phyloP scores from a whole-genome alignment of 2,329 filamentous ascomycete genomes.

The Aspergillus puulaauensis region DNA sequence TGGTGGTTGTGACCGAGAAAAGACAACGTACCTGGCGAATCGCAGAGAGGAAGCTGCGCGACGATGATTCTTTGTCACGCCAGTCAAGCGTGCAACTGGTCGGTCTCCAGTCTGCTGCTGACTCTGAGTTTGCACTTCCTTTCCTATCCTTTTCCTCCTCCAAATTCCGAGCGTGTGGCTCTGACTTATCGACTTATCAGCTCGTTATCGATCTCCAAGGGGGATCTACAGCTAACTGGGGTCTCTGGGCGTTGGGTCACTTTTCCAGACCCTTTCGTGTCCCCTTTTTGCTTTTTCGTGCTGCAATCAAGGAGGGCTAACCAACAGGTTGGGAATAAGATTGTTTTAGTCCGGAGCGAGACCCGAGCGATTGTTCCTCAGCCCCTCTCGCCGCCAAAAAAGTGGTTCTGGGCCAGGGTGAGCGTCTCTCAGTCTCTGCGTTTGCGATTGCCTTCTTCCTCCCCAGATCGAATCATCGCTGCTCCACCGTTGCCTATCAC shows the following conservation, averaged over 20 bases:
- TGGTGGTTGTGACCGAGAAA: constrained; percentile 8
- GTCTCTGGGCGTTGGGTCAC: neutral
- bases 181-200: constrained; percentile 16
- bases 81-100: neutral
- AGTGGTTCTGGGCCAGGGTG: neutral
- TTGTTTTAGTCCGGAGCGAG: neutral
- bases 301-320: constrained; percentile 4
- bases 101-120: neutral
- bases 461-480: constrained; percentile 29
- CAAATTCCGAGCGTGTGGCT: constrained; percentile 6
- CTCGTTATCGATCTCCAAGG: constrained; percentile 24
- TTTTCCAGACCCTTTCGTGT: constrained; percentile 8
- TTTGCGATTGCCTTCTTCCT: constrained; percentile 11
- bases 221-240: constrained; percentile 22
- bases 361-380: constrained; percentile 1
- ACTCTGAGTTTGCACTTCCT: neutral
- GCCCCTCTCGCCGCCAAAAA: neutral
- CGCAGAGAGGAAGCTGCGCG: neutral
- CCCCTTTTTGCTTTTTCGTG: constrained; percentile 12
- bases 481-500: constrained; percentile 28
- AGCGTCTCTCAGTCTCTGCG: neutral
- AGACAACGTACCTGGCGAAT: constrained; percentile 7
- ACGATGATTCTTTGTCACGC: constrained; percentile 3
- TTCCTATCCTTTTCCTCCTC: neutral
- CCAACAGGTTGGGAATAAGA: constrained; percentile 5